A percentile compares a stretch with the other conserved stretches of the same genome.
phyloP scores from a whole-genome alignment of 768 basidiomycete genomes.

The Mycena vitilis region DNA sequence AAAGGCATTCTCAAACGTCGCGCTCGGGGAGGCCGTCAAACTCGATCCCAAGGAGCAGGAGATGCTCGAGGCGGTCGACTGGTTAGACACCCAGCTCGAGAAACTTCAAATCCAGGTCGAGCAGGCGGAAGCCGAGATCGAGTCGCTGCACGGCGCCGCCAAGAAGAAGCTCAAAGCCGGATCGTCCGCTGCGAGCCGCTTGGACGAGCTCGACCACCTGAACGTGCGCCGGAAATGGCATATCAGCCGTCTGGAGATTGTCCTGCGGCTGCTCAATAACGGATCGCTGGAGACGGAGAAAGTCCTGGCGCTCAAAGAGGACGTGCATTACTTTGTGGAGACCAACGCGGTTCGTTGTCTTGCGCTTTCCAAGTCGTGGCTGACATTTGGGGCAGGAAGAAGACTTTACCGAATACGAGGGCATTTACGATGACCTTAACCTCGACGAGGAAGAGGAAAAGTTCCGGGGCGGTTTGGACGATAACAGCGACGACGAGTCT shows the following conservation, averaged over 20 bases:
- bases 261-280: slow-evolving; percentile 93
- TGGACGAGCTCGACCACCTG: slow-evolving; percentile 85
- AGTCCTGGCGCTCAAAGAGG: slow-evolving; percentile 87
- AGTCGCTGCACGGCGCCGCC: slow-evolving; percentile 79
- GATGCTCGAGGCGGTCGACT: slow-evolving; percentile 88
- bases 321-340: slow-evolving; percentile 96
- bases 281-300: slow-evolving; percentile 87
- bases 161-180: slow-evolving; percentile 88
- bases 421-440: slow-evolving; percentile 97
- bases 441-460: slow-evolving; percentile 97
- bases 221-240: slow-evolving; percentile 98
- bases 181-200: slow-evolving; percentile 68
- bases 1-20: slow-evolving; percentile 99
- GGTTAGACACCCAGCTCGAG: slow-evolving; percentile 91
- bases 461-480: slow-evolving; percentile 82
- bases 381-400: slow-evolving; percentile 74
- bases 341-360: slow-evolving; percentile 84
- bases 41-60: slow-evolving; percentile 98
- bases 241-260: slow-evolving; percentile 90
- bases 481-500: slow-evolving; percentile 81
- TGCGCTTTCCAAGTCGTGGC: neutral
- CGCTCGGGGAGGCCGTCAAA: slow-evolving; percentile 93
- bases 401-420: slow-evolving; percentile 96
- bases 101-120: slow-evolving; percentile 96
- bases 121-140: slow-evolving; percentile 93